phyloP scores from a whole-genome alignment of 805 yeast genomes.

The Wickerhamomyces canadensis region DNA sequence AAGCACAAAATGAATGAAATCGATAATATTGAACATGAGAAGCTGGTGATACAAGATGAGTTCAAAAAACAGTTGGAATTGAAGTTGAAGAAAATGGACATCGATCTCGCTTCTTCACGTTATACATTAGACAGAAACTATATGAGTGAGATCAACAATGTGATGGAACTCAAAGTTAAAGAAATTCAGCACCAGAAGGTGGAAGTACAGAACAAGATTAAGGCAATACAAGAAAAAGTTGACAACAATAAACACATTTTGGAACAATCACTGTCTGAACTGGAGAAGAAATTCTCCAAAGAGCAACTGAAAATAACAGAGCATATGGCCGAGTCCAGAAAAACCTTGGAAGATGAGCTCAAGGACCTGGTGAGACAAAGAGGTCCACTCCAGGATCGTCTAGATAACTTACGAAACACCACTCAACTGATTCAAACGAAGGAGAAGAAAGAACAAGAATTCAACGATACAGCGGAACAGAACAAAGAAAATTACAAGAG shows the following conservation, averaged over 20 bases:
- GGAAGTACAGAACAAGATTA: constrained; percentile 23
- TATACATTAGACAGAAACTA: constrained; percentile 30
- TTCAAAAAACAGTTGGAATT: constrained; percentile 24
- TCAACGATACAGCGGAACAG: constrained; percentile 9
- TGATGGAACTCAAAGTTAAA: constrained; percentile 30
- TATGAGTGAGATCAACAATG: constrained; percentile 31
- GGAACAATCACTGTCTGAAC: constrained; percentile 12
- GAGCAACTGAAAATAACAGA: constrained; percentile 20
- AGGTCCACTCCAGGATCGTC: not conserved
- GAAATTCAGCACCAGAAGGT: constrained; percentile 27
- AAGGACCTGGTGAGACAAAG: constrained; percentile 2
- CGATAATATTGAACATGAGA: constrained; percentile 22
- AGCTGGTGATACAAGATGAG: constrained; percentile 21
- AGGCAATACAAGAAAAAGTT: constrained; percentile 24
- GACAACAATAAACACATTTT: constrained; percentile 17
- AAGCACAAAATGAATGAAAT: constrained; percentile 28
- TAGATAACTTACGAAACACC: not conserved
- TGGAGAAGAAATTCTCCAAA: constrained; percentile 20
- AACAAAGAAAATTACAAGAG: constrained; percentile 13
- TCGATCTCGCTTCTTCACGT: constrained; percentile 32
- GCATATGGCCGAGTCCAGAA: constrained; percentile 20
- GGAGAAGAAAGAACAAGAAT: not conserved
- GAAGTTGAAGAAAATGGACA: constrained; percentile 26
- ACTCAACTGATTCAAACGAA: not conserved
- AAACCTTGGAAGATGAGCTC: constrained; percentile 5